phyloP scores from a whole-genome alignment of 192 early-diverging fungal genomes.

The Gaertneriomyces semiglobifer region DNA sequence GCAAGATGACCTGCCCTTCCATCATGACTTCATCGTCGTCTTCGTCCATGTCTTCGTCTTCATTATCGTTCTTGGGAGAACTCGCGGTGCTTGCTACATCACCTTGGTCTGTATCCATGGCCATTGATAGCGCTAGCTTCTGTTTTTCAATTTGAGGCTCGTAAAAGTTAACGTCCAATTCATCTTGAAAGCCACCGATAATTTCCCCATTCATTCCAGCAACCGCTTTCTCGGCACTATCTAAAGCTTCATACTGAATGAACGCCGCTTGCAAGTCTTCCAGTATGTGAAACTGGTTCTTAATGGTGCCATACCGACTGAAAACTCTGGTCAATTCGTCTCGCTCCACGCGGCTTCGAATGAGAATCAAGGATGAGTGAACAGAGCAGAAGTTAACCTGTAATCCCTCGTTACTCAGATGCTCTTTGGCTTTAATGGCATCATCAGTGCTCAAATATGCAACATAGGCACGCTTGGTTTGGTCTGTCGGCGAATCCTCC shows the following conservation, averaged over 20 bases:
- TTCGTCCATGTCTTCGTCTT: slow-evolving; percentile 11
- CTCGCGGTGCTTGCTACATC: not conserved
- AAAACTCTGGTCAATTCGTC: slow-evolving; percentile 25
- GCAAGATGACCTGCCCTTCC: slow-evolving; percentile 17
- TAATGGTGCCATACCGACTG: slow-evolving; percentile 23
- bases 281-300: slow-evolving; percentile 3
- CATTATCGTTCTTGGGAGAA: not conserved
- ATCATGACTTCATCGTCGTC: slow-evolving; percentile 22
- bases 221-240: slow-evolving; percentile 13
- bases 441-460: not conserved
- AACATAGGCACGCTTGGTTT: not conserved
- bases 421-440: not conserved
- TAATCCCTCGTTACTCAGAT: not conserved
- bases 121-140: not conserved
- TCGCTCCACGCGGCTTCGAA: slow-evolving; percentile 10
- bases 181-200: slow-evolving; percentile 21
- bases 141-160: slow-evolving; percentile 1
- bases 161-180: slow-evolving; percentile 8
- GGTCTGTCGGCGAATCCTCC: too few relatives aligned
- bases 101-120: not conserved
- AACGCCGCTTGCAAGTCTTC: slow-evolving; percentile 5
- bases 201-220: slow-evolving; percentile 22
- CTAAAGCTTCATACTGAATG: slow-evolving; percentile 17
- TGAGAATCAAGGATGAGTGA: slow-evolving; percentile 11
- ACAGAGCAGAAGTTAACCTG: not conserved